A percentile compares a stretch with the other conserved stretches of the same genome.
These are phyloP conservation scores for Bolboschoenus planiculmis DNA, from an alignment of 176 grass and related monocot genomes.

Conservation along the genomic window DNA sequence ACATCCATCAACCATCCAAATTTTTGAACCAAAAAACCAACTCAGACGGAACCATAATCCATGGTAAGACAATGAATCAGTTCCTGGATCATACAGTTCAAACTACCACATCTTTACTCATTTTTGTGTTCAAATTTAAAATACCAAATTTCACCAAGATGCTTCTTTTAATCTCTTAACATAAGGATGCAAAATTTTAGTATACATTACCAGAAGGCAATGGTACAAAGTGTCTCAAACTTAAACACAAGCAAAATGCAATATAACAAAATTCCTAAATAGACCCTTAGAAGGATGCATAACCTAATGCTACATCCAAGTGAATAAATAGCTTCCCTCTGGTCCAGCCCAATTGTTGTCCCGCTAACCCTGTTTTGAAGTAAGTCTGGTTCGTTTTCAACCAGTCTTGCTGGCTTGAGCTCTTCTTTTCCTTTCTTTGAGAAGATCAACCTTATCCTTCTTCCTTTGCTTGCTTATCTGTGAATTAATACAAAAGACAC, in stretches of 20 bases:
- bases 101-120: too few species aligned
- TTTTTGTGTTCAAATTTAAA: too few species aligned
- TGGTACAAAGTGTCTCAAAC: neutral
- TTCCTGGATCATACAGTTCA: neutral
- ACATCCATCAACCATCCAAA: too few species aligned
- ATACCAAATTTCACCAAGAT: neutral
- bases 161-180: too few species aligned
- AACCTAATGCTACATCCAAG: neutral
- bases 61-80: too few species aligned
- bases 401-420: constrained; percentile 29
- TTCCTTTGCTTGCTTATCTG: constrained; percentile 53
- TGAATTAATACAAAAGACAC: neutral
- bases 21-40: too few species aligned
- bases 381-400: neutral
- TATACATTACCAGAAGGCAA: neutral
- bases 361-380: neutral
- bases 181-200: constrained; percentile 1
- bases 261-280: neutral
- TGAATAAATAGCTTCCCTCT: neutral
- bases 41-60: too few species aligned
- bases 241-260: neutral
- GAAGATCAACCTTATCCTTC: constrained; percentile 34
- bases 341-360: neutral
- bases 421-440: constrained; percentile 70
- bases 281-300: neutral